Percentiles rank a stretch among this genome's conserved stretches.
Evolutionary conservation across 2,329 filamentous ascomycete species (phyloP).

Genomic region (Knufia fluminis): DNA sequence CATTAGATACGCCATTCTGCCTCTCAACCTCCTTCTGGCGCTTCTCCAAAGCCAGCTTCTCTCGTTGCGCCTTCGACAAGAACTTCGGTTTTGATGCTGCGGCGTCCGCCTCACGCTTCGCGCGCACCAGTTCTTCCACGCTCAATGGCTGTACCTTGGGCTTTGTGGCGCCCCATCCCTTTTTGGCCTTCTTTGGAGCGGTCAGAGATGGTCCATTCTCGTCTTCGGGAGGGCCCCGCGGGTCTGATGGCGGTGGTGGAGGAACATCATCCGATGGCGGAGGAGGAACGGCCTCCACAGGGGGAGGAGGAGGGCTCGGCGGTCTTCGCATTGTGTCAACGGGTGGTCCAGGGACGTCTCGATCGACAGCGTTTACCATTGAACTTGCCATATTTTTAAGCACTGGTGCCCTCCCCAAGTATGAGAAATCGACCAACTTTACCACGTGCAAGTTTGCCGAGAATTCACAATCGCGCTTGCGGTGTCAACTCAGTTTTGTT

Average conservation of each 20-base stretch:
- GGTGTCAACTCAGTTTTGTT: too few relatives aligned
- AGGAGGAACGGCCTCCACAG: constrained; percentile 27
- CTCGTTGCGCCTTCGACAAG: constrained; percentile 71
- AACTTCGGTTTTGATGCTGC: constrained; percentile 83
- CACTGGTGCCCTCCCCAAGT: not conserved
- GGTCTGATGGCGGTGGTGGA: constrained; percentile 34
- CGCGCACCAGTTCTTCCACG: constrained; percentile 73
- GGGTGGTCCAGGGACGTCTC: constrained; percentile 28
- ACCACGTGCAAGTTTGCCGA: too few relatives aligned
- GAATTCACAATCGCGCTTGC: too few relatives aligned
- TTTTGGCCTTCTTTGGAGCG: constrained; percentile 45
- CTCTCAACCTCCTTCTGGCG: constrained; percentile 58
- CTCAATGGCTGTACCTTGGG: constrained; percentile 53
- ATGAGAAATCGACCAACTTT: too few relatives aligned
- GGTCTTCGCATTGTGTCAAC: constrained; percentile 29
- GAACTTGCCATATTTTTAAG: constrained; percentile 27
- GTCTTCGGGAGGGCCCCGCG: constrained; percentile 33
- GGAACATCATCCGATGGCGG: constrained; percentile 35
- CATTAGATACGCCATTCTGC: constrained; percentile 19
- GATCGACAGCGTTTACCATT: constrained; percentile 24
- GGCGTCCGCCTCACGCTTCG: constrained; percentile 78
- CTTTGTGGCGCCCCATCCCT: constrained; percentile 41
- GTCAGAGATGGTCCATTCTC: constrained; percentile 32
- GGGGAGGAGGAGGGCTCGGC: constrained; percentile 16
- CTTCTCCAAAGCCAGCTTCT: constrained; percentile 70